Base-by-base conservation (phyloP, 768 basidiomycete genomes). In the Chalciporus pseudorubinellus region DNA sequence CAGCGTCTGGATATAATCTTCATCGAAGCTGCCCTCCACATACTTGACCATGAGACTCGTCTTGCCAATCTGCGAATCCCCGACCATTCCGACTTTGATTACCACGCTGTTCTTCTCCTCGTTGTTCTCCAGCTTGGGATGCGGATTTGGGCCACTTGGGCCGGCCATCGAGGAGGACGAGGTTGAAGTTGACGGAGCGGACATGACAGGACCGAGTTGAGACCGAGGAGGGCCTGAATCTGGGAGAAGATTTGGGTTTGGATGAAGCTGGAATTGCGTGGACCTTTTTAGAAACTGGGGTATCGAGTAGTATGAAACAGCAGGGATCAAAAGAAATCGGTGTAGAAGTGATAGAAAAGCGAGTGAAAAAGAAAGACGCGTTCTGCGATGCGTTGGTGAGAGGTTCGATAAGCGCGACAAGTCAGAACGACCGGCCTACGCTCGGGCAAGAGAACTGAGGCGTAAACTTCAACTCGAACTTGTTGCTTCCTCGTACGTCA, bases 1-100 rank as follows among this genome's bases (percentile, higher is more conserved):
- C 74, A 99, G 86, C 74, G 95, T 98, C 82, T 98, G 95, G 70
- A 99, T 98, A 75, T 98, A 98, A 71, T 98, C 95, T 77, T 95
- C 94, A 72, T 97, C 94, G 71, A 95, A 97, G 73, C 89, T 92
- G 46, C 95, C 95, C 75, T 99, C 95, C 54, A 98, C 95, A 66
- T 98, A 98, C 76, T 98, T 98, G 72, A 98, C 95, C 95, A 98
- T 98, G 69, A 98, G 78, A 73, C 91, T 93, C 58, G 95, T 98
- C 81, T 98, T 98, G 61, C 95, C 95, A 67, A 98, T 98, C 77
- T 98, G 95, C 65, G 93, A 94, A 77, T 99, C 95, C 44, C 97
- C 97, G 42, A 99, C 93, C 95, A 99, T 99, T 50, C 95, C 95
- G 45, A 99, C 95, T 72, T 99, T 98, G 71, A 97, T 90, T 47